Conservation (phyloP, 1,284 basidiomycete species). For the Apiotrichum porosum region DNA sequence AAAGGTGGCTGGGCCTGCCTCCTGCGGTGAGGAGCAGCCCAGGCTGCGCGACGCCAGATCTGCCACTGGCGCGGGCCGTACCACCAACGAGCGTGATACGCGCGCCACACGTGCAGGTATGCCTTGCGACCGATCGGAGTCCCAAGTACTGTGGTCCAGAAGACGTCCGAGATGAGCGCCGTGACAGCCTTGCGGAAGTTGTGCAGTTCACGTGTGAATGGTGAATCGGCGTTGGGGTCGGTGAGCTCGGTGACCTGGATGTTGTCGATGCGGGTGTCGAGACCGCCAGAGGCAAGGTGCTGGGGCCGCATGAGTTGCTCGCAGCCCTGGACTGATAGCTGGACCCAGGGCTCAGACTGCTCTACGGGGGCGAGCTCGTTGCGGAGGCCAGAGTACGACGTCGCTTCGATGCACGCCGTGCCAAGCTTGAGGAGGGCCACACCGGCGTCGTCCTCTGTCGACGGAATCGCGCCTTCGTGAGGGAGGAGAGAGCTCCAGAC, state of each 20-base stretch:
- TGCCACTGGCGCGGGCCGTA: conserved; percentile 43
- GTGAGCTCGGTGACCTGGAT: conserved; percentile 34
- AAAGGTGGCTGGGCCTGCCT: background rate
- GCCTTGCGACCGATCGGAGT: conserved; percentile 27
- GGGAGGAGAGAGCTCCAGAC: conserved; percentile 37
- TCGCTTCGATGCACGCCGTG: conserved; percentile 44
- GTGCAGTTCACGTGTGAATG: conserved; percentile 24
- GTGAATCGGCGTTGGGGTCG: conserved; percentile 27
- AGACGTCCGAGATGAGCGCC: conserved; percentile 12
- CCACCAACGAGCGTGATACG: conserved; percentile 34
- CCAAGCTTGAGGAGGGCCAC: conserved; percentile 44
- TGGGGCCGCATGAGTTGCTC: conserved; percentile 13
- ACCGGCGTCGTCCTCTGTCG: conserved; percentile 42
- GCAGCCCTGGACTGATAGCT: conserved; percentile 23
- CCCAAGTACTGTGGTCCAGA: conserved; percentile 22
- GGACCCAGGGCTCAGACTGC: conserved; percentile 32
- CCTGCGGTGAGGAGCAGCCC: conserved; percentile 20
- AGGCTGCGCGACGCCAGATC: conserved; percentile 37
- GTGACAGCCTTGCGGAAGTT: conserved; percentile 28
- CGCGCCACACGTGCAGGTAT: conserved; percentile 3
- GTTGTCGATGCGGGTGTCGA: conserved; percentile 35
- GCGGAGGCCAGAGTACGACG: conserved; percentile 40
- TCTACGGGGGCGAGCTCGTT: conserved; percentile 41
- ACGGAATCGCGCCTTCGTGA: conserved; percentile 38
- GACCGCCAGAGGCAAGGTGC: conserved; percentile 13